These are phyloP conservation scores for Tylopilus rubrobrunneus DNA, from an alignment of 768 basidiomycete genomes.

Conservation along the genomic window DNA sequence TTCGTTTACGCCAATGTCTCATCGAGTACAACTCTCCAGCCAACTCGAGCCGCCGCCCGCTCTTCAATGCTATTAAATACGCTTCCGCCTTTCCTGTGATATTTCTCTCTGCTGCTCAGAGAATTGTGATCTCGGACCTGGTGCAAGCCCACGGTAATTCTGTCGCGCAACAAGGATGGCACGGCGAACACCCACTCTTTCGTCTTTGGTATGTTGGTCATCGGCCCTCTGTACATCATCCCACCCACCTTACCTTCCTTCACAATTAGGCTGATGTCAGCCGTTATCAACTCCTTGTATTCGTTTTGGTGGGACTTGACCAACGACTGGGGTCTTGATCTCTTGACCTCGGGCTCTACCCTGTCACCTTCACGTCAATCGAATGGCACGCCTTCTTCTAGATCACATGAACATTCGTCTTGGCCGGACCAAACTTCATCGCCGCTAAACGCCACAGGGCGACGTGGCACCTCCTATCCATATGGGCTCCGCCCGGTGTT, in stretches of 20 bases:
- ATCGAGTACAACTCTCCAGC: conserved; percentile 68
- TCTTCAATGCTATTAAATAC: conserved; percentile 94
- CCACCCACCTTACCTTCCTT: conserved; percentile 3
- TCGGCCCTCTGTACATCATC: background rate
- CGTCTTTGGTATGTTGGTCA: conserved; percentile 65
- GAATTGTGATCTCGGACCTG: conserved; percentile 61
- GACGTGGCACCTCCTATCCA: conserved; percentile 38
- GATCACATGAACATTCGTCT: conserved; percentile 8
- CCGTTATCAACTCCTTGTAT: conserved; percentile 84
- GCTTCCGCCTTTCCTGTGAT: conserved; percentile 97
- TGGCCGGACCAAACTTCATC: conserved; percentile 10
- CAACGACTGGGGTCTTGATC: conserved; percentile 92
- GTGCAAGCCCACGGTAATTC: conserved; percentile 45
- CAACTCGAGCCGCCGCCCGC: conserved; percentile 65
- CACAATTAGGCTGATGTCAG: conserved; percentile 68
- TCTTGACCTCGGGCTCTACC: conserved; percentile 46
- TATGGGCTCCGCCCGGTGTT: conserved; percentile 74
- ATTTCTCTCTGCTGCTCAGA: conserved; percentile 87
- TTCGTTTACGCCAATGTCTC: conserved; percentile 93
- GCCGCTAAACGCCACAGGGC: conserved; percentile 12
- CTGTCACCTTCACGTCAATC: conserved; percentile 41
- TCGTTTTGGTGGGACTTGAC: conserved; percentile 99
- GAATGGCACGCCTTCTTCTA: conserved; percentile 18
- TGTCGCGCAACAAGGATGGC: conserved; percentile 51
- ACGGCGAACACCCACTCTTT: conserved; percentile 75